A percentile compares a stretch with the other conserved stretches of the same genome.
phyloP scores from a whole-genome alignment of 78 protist species.

The Dictyostelium intermedium region DNA sequence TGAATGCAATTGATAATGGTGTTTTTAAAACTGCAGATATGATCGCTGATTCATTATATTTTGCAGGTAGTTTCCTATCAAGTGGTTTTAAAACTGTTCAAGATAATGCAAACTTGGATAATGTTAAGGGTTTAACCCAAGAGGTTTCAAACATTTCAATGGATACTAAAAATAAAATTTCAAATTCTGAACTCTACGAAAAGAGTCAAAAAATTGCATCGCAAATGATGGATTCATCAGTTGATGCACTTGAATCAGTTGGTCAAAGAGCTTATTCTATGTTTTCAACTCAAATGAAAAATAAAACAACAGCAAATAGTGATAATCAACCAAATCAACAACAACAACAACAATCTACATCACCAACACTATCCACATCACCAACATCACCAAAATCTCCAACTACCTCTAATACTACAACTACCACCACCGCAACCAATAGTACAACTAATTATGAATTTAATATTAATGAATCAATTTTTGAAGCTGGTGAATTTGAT shows the following conservation, averaged over 20 bases:
- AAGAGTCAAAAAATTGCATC: constrained; percentile 68
- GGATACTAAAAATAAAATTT: constrained; percentile 54
- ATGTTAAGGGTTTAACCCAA: constrained; percentile 57
- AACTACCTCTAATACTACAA: neutral
- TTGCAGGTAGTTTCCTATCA: constrained; percentile 44
- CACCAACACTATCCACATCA: neutral
- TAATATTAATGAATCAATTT: neutral
- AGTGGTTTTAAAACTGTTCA: constrained; percentile 72
- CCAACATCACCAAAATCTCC: neutral
- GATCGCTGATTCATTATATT: constrained; percentile 62
- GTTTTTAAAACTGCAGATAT: constrained; percentile 73
- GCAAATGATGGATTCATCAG: constrained; percentile 49
- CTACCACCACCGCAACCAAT: neutral
- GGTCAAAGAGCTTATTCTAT: constrained; percentile 65
- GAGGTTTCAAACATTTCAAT: constrained; percentile 31
- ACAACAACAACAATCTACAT: neutral
- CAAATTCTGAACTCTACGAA: constrained; percentile 61
- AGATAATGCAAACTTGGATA: constrained; percentile 61
- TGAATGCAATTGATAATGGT: constrained; percentile 60
- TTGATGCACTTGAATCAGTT: constrained; percentile 41
- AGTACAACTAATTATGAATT: neutral
- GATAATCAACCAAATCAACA: neutral
- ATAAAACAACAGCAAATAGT: neutral
- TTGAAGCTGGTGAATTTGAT: constrained; percentile 66
- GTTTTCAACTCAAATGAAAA: constrained; percentile 60